These are phyloP conservation scores for Orbilia brochopaga DNA, from an alignment of 2,329 filamentous ascomycete species.

Conservation along the genomic window DNA sequence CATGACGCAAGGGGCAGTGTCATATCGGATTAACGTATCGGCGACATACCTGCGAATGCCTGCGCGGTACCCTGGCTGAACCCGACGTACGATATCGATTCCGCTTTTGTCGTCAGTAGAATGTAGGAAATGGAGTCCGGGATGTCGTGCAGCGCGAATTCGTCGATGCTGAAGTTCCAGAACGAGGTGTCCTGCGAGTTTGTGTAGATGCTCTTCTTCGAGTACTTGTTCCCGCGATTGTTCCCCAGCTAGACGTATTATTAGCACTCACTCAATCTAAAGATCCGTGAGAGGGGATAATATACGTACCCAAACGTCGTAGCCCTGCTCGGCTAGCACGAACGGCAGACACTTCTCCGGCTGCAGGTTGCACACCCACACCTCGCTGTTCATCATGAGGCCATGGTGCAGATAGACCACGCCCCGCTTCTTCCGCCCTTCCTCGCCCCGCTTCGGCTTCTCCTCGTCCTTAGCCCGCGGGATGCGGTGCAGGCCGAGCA, in stretches of 20 bases:
- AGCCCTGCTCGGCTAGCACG: constrained; percentile 83
- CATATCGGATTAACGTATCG: too few relatives aligned
- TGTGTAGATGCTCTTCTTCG: constrained; percentile 82
- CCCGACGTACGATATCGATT: constrained; percentile 90
- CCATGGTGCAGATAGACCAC: constrained; percentile 93
- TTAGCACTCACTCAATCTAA: constrained; percentile 50
- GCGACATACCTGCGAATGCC: constrained; percentile 72
- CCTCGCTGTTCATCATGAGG: constrained; percentile 97
- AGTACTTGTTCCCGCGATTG: constrained; percentile 98
- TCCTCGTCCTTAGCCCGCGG: constrained; percentile 82
- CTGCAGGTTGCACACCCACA: constrained; percentile 93
- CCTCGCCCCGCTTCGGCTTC: constrained; percentile 74
- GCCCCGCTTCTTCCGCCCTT: constrained; percentile 73
- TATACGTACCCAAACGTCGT: constrained; percentile 83
- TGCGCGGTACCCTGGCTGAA: constrained; percentile 98
- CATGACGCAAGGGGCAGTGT: constrained; percentile 7
- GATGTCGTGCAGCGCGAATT: constrained; percentile 97
- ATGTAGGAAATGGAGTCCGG: constrained; percentile 94
- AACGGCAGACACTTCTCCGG: constrained; percentile 86
- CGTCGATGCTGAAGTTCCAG: constrained; percentile 98
- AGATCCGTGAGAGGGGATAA: not conserved
- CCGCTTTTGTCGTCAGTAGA: constrained; percentile 78
- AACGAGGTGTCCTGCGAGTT: constrained; percentile 79
- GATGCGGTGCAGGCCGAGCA: constrained; percentile 86
- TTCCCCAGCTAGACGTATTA: constrained; percentile 76